These are phyloP conservation scores for Psilocybe sp. DNA, from an alignment of 768 basidiomycete genomes.

Conservation along the genomic window DNA sequence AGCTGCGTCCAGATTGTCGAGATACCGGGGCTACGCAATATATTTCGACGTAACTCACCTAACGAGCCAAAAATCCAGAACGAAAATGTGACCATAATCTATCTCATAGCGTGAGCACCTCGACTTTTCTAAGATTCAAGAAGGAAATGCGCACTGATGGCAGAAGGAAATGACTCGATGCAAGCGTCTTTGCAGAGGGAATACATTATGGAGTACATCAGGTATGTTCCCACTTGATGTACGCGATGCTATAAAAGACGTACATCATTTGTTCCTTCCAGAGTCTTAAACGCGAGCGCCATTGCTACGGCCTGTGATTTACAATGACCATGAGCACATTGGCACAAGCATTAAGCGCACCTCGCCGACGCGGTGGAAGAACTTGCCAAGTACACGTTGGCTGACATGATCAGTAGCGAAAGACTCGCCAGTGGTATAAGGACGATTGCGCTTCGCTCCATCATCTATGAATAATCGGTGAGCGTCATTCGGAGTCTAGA, in stretches of 20 bases:
- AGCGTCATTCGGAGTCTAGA: neutral
- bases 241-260: neutral
- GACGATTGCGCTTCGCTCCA: slow-evolving; percentile 34
- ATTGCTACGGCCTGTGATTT: slow-evolving; percentile 24
- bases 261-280: slow-evolving; percentile 24
- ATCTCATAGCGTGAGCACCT: neutral
- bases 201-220: neutral
- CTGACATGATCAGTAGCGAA: slow-evolving; percentile 29
- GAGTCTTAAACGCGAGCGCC: slow-evolving; percentile 22
- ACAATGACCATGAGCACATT: neutral
- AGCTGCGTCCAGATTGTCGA: too few species aligned
- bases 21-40: too few species aligned
- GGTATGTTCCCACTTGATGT: neutral
- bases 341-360: neutral
- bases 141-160: slow-evolving; percentile 19
- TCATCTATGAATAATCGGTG: slow-evolving; percentile 30
- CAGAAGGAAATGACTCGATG: slow-evolving; percentile 23
- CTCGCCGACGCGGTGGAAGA: neutral
- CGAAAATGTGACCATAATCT: slow-evolving; percentile 42
- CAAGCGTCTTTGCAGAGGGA: slow-evolving; percentile 18
- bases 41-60: too few species aligned
- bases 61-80: slow-evolving; percentile 45
- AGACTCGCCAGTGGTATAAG: slow-evolving; percentile 30
- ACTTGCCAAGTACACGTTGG: slow-evolving; percentile 39
- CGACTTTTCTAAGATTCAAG: too few species aligned